These are phyloP conservation scores for Populus hybrid DNA, from an alignment of 441 rosid species.

Conservation along the genomic window DNA sequence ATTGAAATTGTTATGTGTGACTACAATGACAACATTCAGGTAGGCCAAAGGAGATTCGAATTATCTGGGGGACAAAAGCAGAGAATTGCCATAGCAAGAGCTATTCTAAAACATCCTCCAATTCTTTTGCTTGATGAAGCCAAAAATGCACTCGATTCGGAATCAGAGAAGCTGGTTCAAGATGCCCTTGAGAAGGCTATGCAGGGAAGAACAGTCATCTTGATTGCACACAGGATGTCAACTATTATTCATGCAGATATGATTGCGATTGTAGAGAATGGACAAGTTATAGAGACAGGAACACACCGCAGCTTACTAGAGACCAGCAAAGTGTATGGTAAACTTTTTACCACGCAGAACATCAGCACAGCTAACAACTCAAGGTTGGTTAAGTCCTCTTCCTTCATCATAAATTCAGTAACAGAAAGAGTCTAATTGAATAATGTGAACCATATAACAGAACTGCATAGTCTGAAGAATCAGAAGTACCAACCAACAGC, in stretches of 20 bases:
- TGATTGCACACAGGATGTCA: constrained; percentile 65
- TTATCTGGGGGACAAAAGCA: constrained; percentile 73
- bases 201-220: constrained; percentile 58
- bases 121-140: constrained; percentile 70
- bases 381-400: constrained; percentile 33
- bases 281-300: constrained; percentile 54
- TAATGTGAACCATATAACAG: constrained; percentile 23
- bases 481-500: constrained; percentile 15
- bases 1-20: background rate
- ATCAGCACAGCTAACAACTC: constrained; percentile 25
- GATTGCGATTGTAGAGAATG: constrained; percentile 55
- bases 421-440: background rate
- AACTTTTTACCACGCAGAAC: constrained; percentile 48
- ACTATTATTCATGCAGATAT: constrained; percentile 58
- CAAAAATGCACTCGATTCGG: constrained; percentile 70
- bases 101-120: constrained; percentile 61
- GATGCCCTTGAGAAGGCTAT: constrained; percentile 60
- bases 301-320: constrained; percentile 51
- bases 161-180: constrained; percentile 63
- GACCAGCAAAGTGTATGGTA: constrained; percentile 41
- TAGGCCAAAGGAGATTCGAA: constrained; percentile 67
- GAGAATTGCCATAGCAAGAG: constrained; percentile 66
- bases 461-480: constrained; percentile 16
- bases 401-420: background rate
- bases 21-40: constrained; percentile 30